Evolutionary conservation across 257 asterid species (phyloP).

Genomic region (Cynanchum wilfordii): DNA sequence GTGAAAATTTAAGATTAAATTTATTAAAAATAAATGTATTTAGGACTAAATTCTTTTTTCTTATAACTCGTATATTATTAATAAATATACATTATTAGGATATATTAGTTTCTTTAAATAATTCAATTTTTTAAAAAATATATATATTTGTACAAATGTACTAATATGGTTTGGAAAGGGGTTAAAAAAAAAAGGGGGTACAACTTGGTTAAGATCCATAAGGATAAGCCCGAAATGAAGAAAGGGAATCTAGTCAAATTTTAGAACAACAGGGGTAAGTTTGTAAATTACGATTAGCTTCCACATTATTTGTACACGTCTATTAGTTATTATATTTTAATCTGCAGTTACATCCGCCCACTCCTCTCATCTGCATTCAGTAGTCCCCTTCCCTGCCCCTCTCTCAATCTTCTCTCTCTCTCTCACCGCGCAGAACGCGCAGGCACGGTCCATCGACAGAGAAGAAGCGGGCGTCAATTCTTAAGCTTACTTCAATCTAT

Average conservation of each 20-base stretch:
- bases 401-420: not conserved
- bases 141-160: too few species aligned
- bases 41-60: too few species aligned
- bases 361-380: not conserved
- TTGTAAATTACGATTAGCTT: conserved; percentile 2
- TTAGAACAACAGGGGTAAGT: not conserved
- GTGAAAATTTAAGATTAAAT: too few species aligned
- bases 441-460: conserved; percentile 3
- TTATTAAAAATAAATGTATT: too few species aligned
- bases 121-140: too few species aligned
- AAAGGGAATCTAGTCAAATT: not conserved
- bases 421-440: not conserved
- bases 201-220: too few species aligned
- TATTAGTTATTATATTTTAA: not conserved
- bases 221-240: not conserved
- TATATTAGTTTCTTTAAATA: too few species aligned
- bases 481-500: conserved; percentile 6
- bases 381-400: not conserved
- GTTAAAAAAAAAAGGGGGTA: too few species aligned
- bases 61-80: too few species aligned
- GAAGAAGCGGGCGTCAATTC: conserved; percentile 6
- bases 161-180: too few species aligned
- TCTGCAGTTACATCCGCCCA: conserved; percentile 15
- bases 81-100: too few species aligned
- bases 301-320: not conserved